Conservation (phyloP, 2,329 filamentous ascomycete genomes). For the Tolypocladium tropicale region DNA sequence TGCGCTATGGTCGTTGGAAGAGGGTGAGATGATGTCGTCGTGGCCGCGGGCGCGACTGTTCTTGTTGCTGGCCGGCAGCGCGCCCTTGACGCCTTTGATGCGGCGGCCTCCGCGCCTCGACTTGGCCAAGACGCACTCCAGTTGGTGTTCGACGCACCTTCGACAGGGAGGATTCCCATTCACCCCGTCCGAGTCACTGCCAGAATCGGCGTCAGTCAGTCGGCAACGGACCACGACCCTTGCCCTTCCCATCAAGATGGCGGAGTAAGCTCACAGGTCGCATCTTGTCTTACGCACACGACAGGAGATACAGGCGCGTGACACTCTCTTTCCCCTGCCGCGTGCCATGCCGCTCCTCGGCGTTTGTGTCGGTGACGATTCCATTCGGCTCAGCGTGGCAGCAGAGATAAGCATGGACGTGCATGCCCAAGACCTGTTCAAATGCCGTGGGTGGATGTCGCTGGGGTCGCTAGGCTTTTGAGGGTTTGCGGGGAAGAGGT, state of each 20-base stretch:
- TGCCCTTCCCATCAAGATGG: neutral
- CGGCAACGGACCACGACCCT: neutral
- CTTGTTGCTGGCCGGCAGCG: slow-evolving; percentile 1
- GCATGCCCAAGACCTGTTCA: neutral
- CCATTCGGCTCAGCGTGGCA: slow-evolving; percentile 2
- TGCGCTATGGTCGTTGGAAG: neutral
- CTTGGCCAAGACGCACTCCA: slow-evolving; percentile 28
- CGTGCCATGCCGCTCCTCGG: slow-evolving; percentile 8
- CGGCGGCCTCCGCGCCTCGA: slow-evolving; percentile 27
- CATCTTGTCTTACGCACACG: slow-evolving; percentile 20
- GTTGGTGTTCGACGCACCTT: slow-evolving; percentile 24
- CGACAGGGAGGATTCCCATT: slow-evolving; percentile 26
- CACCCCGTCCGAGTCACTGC: slow-evolving; percentile 21
- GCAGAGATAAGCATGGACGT: neutral
- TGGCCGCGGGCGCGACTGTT: neutral
- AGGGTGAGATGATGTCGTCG: neutral
- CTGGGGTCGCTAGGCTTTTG: slow-evolving; percentile 1
- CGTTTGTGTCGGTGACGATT: slow-evolving; percentile 7
- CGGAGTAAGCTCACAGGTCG: slow-evolving; percentile 16
- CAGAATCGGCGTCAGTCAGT: slow-evolving; percentile 1
- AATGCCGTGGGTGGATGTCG: slow-evolving; percentile 1
- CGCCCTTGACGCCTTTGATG: slow-evolving; percentile 14
- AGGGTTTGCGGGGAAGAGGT: slow-evolving; percentile 1
- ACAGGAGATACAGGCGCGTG: slow-evolving; percentile 20
- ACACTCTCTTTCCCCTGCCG: slow-evolving; percentile 17